Base-by-base conservation (phyloP, 108 stramenopile genomes). In the Cyclotella cryptica region DNA sequence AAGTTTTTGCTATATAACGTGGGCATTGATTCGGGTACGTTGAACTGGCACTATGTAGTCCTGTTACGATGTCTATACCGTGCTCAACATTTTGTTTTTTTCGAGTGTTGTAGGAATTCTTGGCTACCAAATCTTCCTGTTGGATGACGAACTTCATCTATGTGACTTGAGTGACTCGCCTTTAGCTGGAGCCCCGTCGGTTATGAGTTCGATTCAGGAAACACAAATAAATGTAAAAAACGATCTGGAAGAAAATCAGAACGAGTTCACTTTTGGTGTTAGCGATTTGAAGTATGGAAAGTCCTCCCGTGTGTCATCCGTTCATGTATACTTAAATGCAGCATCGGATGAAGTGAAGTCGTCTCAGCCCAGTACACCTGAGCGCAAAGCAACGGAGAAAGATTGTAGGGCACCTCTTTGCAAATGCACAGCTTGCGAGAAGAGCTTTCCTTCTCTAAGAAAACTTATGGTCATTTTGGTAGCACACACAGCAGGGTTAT, bases 81-180 rank as follows among this genome's bases (percentile, higher is more conserved):
- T 35, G 35, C 35, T 6, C 35, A 35, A 35, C 35, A 35, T 35
- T 35, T 35, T 35, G 35, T 35, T 2, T 35, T 27, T 15, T 45
- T 46, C 10, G 11, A 4, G 1, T 35, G 13, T 5, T 7, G 7
- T 15, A 66, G 65, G 65, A 17, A 26, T 81, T 19, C 60, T 74
- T 0, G 59, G 59, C 6, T 54, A 45, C 1, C 80, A 81, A 70
- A 57, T 81, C 10, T 29, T 62, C 35, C 69, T 71, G 1, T 59
- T 81, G 54, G 65, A 66, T 35, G 74, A 75, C 28, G 80, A 81
- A 42, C 46, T 75, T n/a, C 61, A 65, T 28, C 15, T 81, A 26
- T 62, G 51, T 24, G 74, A 81, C 35, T 70, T 69, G 13, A 71
- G 63, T 27, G 14, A 58, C 4, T 79, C 70, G 44, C 62, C 66